A percentile compares a stretch with the other conserved stretches of the same genome.
Evolutionary conservation across 257 asterid genomes (phyloP).

Genomic region (Paraleonurus japonicus): DNA sequence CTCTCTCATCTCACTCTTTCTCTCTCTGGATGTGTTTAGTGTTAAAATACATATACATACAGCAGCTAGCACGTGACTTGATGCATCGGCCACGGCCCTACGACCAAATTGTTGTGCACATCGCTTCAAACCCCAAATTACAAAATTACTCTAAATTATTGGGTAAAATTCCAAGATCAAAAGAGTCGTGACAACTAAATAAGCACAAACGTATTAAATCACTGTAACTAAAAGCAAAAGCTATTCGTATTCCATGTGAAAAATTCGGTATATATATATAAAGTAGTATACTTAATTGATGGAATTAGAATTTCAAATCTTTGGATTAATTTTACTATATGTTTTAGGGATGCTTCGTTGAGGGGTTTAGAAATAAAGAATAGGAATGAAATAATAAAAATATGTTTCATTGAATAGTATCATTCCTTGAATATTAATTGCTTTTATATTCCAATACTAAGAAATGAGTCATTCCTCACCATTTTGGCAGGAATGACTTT

Average conservation of each 20-base stretch:
- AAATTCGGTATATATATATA: neutral
- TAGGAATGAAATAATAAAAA: too few species aligned
- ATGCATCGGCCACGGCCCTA: constrained; percentile 7
- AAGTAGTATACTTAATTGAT: neutral
- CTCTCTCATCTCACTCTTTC: neutral
- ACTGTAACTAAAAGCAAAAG: neutral
- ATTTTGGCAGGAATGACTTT: too few species aligned
- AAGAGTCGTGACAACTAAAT: constrained; percentile 6
- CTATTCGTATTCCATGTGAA: neutral
- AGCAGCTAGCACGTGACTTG: constrained; percentile 20
- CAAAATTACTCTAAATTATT: neutral
- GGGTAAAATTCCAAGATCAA: neutral
- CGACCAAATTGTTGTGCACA: neutral
- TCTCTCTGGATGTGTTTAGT: neutral
- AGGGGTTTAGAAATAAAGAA: too few species aligned
- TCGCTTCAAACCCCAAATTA: constrained; percentile 3
- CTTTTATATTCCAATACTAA: too few species aligned
- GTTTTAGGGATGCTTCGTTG: too few species aligned
- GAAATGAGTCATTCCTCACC: too few species aligned
- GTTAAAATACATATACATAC: neutral
- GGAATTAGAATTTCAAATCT: neutral
- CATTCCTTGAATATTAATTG: too few species aligned
- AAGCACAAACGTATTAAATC: neutral
- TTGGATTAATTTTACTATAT: too few species aligned
- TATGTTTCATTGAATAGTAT: too few species aligned